Percentiles rank a stretch among this genome's conserved stretches.
Conservation (phyloP, 2,329 filamentous ascomycete species). For the Ophiostoma quercus region DNA sequence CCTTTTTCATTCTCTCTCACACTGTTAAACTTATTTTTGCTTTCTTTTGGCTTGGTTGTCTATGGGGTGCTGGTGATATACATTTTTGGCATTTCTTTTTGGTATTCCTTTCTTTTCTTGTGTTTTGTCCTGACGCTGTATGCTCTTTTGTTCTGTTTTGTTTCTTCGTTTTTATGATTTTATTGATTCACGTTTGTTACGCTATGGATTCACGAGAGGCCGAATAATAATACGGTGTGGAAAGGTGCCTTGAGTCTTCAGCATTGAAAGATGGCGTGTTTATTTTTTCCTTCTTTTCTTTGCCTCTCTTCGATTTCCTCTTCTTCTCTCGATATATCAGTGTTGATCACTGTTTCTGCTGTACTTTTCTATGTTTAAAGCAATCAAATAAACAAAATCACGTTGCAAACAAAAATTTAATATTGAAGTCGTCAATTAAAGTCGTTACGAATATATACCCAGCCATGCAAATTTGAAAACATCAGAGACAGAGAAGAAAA, state of each 20-base stretch:
- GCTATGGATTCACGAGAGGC: not conserved
- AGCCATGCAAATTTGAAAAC: not conserved
- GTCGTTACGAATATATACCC: not conserved
- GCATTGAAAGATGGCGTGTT: not conserved
- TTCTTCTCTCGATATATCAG: not conserved
- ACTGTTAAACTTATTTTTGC: not conserved
- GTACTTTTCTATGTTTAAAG: not conserved
- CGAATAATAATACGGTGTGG: not conserved
- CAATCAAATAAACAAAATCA: not conserved
- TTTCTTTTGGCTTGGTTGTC: not conserved
- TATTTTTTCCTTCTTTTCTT: not conserved
- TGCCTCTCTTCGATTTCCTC: not conserved
- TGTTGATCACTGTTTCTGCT: not conserved
- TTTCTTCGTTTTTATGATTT: not conserved
- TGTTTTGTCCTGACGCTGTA: not conserved
- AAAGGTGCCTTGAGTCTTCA: not conserved
- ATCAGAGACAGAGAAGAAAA: not conserved
- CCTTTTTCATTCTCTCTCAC: not conserved
- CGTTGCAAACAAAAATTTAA: not conserved
- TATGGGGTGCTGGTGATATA: constrained; percentile 9
- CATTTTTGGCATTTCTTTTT: constrained; percentile 9
- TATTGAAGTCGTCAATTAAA: not conserved
- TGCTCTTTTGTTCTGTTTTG: not conserved
- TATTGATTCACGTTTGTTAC: not conserved
- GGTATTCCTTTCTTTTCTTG: not conserved